Conservation (phyloP, 2,329 filamentous ascomycete genomes). For the Claviceps lovelessii region DNA sequence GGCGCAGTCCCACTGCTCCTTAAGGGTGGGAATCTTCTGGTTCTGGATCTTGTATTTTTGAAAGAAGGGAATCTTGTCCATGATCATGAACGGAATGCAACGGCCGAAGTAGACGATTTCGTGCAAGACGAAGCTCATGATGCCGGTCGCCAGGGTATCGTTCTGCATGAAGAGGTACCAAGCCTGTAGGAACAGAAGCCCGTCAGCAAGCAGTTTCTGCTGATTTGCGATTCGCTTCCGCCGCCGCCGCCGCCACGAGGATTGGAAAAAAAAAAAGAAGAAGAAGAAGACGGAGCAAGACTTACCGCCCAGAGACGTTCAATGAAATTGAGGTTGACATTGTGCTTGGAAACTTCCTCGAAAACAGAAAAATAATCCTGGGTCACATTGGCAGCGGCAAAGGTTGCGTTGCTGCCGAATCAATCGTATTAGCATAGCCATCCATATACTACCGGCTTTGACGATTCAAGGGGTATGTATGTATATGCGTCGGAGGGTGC, state of each 20-base stretch:
- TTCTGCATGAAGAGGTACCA: constrained; percentile 99
- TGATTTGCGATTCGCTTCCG: background rate
- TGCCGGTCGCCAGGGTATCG: constrained; percentile 87
- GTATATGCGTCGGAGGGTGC: constrained; percentile 3
- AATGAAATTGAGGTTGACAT: constrained; percentile 71
- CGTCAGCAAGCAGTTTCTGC: background rate
- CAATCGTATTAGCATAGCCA: constrained; percentile 1
- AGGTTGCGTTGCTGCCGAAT: constrained; percentile 36
- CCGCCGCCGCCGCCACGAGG: background rate
- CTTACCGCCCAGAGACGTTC: constrained; percentile 80
- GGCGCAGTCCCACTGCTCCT: constrained; percentile 91
- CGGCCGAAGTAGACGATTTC: constrained; percentile 91
- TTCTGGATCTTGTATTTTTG: constrained; percentile 89
- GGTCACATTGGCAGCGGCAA: constrained; percentile 32
- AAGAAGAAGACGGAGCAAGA: constrained; percentile 14
- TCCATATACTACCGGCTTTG: background rate
- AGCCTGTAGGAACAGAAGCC: constrained; percentile 29
- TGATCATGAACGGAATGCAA: constrained; percentile 78
- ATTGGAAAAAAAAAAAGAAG: constrained; percentile 1
- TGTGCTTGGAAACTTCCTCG: constrained; percentile 53
- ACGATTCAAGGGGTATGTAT: constrained; percentile 5
- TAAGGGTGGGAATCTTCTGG: constrained; percentile 77
- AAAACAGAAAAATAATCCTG: constrained; percentile 42
- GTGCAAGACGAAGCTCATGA: constrained; percentile 95
- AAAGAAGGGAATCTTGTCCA: constrained; percentile 77